A percentile compares a stretch with the other conserved stretches of the same genome.
These are phyloP conservation scores for Quercus agrifolia DNA, from an alignment of 306 rosid genomes.

Conservation along the genomic window DNA sequence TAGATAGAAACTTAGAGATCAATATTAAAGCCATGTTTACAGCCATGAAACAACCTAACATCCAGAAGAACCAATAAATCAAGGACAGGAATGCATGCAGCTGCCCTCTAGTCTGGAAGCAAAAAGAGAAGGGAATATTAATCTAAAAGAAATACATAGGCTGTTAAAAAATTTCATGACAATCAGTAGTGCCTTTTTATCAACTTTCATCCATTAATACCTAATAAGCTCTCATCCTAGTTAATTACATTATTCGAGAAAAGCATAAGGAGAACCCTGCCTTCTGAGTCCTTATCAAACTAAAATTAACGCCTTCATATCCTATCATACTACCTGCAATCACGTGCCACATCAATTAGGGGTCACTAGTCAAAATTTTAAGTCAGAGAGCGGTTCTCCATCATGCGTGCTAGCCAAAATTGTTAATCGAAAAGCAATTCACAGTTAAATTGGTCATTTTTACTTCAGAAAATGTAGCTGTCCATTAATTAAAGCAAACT, in stretches of 20 bases:
- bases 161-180: background rate
- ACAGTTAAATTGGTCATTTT: background rate
- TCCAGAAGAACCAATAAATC: slow-evolving; percentile 17
- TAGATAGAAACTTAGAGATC: slow-evolving; percentile 5
- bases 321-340: background rate
- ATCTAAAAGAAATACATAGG: background rate
- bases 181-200: background rate
- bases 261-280: background rate
- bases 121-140: background rate
- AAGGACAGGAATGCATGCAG: slow-evolving; percentile 24
- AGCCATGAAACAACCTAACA: slow-evolving; percentile 26
- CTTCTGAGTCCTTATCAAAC: background rate
- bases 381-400: background rate
- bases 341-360: background rate
- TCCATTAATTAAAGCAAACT: background rate
- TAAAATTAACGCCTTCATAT: background rate
- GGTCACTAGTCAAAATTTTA: background rate
- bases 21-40: slow-evolving; percentile 23
- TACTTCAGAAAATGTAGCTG: background rate
- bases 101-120: slow-evolving; percentile 18
- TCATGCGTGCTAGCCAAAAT: background rate
- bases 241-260: background rate
- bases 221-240: background rate
- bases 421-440: background rate
- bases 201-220: background rate